Percentiles rank a stretch among this genome's conserved stretches.
Conservation (phyloP, 495 filamentous ascomycete genomes). For the Xylaria nigripes region DNA sequence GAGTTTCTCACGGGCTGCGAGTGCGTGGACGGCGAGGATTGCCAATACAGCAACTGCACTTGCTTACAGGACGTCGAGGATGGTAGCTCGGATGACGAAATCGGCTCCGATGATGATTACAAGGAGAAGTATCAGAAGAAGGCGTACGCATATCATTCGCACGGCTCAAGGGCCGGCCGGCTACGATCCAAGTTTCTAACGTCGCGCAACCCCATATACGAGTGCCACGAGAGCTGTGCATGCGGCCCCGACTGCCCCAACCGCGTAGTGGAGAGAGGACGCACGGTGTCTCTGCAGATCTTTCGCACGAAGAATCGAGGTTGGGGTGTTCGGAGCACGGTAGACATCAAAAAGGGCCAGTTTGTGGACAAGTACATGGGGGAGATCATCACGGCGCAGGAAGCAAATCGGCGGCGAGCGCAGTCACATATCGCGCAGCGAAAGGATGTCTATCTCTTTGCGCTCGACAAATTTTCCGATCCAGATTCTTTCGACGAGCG, state of each 20-base stretch:
- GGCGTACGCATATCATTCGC: slow-evolving; percentile 38
- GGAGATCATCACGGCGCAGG: slow-evolving; percentile 68
- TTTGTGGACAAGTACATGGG: slow-evolving; percentile 87
- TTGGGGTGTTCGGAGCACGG: slow-evolving; percentile 69
- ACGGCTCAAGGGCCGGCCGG: slow-evolving; percentile 33
- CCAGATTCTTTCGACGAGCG: slow-evolving; percentile 35
- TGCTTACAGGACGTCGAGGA: slow-evolving; percentile 47
- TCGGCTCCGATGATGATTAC: slow-evolving; percentile 6
- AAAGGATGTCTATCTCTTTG: slow-evolving; percentile 71
- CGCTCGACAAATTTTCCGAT: slow-evolving; percentile 69
- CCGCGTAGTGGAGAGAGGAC: slow-evolving; percentile 69
- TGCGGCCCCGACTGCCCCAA: slow-evolving; percentile 67
- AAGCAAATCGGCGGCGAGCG: slow-evolving; percentile 58
- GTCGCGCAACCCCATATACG: slow-evolving; percentile 60
- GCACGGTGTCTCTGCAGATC: slow-evolving; percentile 67
- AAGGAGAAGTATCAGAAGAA: slow-evolving; percentile 16
- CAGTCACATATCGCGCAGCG: slow-evolving; percentile 34
- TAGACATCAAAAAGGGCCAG: slow-evolving; percentile 63
- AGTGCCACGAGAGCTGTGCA: slow-evolving; percentile 68
- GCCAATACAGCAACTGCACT: slow-evolving; percentile 40
- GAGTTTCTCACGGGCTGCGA: slow-evolving; percentile 50
- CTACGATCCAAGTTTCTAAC: slow-evolving; percentile 41
- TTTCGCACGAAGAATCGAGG: slow-evolving; percentile 72
- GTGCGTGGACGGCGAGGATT: slow-evolving; percentile 39
- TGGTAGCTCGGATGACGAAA: slow-evolving; percentile 25